These are phyloP conservation scores for Moesziomyces antarcticus DNA, from an alignment of 1,284 basidiomycete species.

Conservation along the genomic window DNA sequence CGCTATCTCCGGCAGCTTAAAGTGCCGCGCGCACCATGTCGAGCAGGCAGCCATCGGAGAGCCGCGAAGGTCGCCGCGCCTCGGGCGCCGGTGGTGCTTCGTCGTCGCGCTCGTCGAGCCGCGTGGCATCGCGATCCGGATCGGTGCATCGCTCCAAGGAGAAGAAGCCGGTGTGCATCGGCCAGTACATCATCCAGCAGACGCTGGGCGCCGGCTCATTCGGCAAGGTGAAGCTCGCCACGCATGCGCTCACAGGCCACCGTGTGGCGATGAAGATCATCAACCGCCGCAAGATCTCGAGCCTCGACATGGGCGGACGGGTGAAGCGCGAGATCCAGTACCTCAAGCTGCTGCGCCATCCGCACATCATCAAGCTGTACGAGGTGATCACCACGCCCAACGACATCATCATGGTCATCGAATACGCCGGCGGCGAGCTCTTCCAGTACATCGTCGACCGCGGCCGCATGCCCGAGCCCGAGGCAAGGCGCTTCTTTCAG, in stretches of 20 bases:
- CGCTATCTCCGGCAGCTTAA: not conserved
- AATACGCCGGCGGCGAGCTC: conserved; percentile 66
- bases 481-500: conserved; percentile 66
- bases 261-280: conserved; percentile 98
- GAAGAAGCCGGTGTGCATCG: conserved; percentile 61
- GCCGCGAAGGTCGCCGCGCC: conserved; percentile 14
- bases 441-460: conserved; percentile 68
- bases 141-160: conserved; percentile 26
- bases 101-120: conserved; percentile 34
- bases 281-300: conserved; percentile 90
- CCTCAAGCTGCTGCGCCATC: conserved; percentile 64
- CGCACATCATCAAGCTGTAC: conserved; percentile 68
- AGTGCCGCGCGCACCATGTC: conserved; percentile 9
- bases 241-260: conserved; percentile 92
- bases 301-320: conserved; percentile 76
- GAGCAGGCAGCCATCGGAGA: conserved; percentile 30
- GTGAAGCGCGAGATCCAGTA: conserved; percentile 81
- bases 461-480: conserved; percentile 62
- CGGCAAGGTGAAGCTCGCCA: conserved; percentile 97
- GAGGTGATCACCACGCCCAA: conserved; percentile 66
- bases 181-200: conserved; percentile 66
- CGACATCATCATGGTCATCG: conserved; percentile 68
- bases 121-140: conserved; percentile 28
- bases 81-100: conserved; percentile 12
- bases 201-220: conserved; percentile 82